Base-by-base conservation (phyloP, 805 yeast species). In the Huiozyma naganishii region DNA sequence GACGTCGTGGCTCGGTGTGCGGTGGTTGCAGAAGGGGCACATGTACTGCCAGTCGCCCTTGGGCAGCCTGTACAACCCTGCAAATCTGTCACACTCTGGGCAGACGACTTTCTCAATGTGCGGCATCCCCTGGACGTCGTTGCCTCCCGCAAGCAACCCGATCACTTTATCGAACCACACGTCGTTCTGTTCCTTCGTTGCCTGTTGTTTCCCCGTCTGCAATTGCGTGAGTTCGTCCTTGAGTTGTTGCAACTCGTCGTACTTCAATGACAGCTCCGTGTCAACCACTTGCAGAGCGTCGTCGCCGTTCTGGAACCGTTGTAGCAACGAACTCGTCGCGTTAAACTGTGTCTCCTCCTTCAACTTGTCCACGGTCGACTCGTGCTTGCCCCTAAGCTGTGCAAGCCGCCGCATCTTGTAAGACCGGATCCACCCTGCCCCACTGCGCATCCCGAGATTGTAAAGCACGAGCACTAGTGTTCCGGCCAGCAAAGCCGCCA, bases 341-440 rank as follows among this genome's bases (percentile, higher is more conserved):
- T 82, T 74, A 60, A 77, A 90, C 50, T 84, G 82, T 11, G 95
- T 83, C 54, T 76, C 71, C 45, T 73, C 68, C 61, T 84, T 84
- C 61, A 83, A 67, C 48, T 79, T 83, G 23, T 80, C 83, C 40
- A 83, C 70, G 56, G 79, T 77, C 27, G 62, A 61, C 44, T 67
- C 65, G 47, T 80, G 86, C 39, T 68, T 59, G 27, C 66, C 67
- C 44, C 65, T 62, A 42, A 79, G 59, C 9, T 47, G 43, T 43
- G 62, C 60, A 39, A 73, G 40, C 39, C 50, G 50, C 34, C 44
- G 46, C 37, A 48, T 34, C 28, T 52, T 51, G 10, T 49, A 46
- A 28, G 41, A 40, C 17, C 48, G 10, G 34, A 32, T 32, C 34
- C 34, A 32, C n/a, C n/a, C n/a, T 10, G 34, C 10, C 34, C 10